Evolutionary conservation across 2,329 filamentous ascomycete genomes (phyloP).

Genomic region (Cladosporium halotolerans): DNA sequence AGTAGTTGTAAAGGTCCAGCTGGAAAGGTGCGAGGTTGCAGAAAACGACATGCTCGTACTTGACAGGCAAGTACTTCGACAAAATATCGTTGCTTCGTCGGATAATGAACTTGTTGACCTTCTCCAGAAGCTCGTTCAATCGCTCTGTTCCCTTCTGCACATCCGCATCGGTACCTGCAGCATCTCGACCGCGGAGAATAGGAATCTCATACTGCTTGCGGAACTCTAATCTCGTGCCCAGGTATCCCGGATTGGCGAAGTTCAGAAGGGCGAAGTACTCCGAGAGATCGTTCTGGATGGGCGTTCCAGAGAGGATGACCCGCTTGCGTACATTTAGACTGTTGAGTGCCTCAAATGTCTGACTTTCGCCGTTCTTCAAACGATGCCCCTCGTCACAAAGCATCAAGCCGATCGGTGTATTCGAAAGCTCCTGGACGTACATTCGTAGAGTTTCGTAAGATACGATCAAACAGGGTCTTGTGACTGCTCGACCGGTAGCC

Average conservation of each 20-base stretch:
- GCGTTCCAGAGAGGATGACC: conserved; percentile 92
- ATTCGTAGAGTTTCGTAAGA: conserved; percentile 94
- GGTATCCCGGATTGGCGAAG: conserved; percentile 88
- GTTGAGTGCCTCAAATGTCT: conserved; percentile 88
- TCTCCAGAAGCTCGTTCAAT: conserved; percentile 67
- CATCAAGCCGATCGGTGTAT: conserved; percentile 84
- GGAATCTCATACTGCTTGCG: conserved; percentile 90
- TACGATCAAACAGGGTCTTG: conserved; percentile 89
- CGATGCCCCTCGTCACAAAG: conserved; percentile 96
- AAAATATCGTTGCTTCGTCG: conserved; percentile 95
- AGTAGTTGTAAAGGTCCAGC: conserved; percentile 89
- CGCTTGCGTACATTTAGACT: conserved; percentile 82
- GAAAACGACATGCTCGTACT: conserved; percentile 99
- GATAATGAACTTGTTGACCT: conserved; percentile 99
- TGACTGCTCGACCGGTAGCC: conserved; percentile 79
- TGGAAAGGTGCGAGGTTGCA: conserved; percentile 93
- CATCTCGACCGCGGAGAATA: conserved; percentile 85
- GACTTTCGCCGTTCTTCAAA: conserved; percentile 91
- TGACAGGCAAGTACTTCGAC: conserved; percentile 94
- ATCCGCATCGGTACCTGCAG: conserved; percentile 77
- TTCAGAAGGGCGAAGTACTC: conserved; percentile 95
- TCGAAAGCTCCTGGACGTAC: conserved; percentile 82
- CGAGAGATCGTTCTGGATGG: conserved; percentile 96
- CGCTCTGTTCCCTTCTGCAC: conserved; percentile 77
- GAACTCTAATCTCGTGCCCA: conserved; percentile 85